Percentiles rank a stretch among this genome's conserved stretches.
These are phyloP conservation scores for Wolfiporia cocos DNA, from an alignment of 1,284 basidiomycete species.

Conservation along the genomic window DNA sequence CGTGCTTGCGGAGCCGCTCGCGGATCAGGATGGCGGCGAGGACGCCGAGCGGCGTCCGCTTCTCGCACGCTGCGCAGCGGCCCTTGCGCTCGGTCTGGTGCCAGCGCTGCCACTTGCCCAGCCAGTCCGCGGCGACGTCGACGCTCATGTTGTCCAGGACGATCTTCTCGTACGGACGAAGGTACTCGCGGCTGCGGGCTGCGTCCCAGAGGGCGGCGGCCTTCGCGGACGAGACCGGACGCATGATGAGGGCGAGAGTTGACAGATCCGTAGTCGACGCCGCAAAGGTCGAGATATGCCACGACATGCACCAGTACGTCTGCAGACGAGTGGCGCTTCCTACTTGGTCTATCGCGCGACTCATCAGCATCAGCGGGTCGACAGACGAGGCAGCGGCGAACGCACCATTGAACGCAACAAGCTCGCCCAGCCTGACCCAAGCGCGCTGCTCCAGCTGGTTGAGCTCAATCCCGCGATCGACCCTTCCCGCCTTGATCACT, in stretches of 20 bases:
- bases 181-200: slow-evolving; percentile 24
- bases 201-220: slow-evolving; percentile 27
- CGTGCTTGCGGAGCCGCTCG: slow-evolving; percentile 43
- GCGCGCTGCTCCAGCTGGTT: slow-evolving; percentile 42
- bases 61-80: slow-evolving; percentile 27
- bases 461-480: slow-evolving; percentile 30
- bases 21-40: slow-evolving; percentile 44
- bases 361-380: too few species aligned
- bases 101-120: slow-evolving; percentile 31
- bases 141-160: slow-evolving; percentile 46
- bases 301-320: slow-evolving; percentile 44
- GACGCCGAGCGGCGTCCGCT: slow-evolving; percentile 39
- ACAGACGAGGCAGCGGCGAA: not conserved
- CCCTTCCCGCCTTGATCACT: slow-evolving; percentile 24
- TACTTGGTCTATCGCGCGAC: slow-evolving; percentile 20
- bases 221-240: slow-evolving; percentile 34
- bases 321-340: slow-evolving; percentile 39
- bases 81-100: slow-evolving; percentile 25
- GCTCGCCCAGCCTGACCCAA: slow-evolving; percentile 48
- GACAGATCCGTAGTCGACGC: slow-evolving; percentile 42
- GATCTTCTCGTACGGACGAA: slow-evolving; percentile 45
- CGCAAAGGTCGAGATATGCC: slow-evolving; percentile 32
- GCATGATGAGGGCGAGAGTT: slow-evolving; percentile 51
- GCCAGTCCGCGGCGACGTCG: slow-evolving; percentile 38
- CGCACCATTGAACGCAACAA: slow-evolving; percentile 39